Percentiles rank a stretch among this genome's conserved stretches.
Conservation (phyloP, 169 alveolate species). For the Miamiensis avidus region DNA sequence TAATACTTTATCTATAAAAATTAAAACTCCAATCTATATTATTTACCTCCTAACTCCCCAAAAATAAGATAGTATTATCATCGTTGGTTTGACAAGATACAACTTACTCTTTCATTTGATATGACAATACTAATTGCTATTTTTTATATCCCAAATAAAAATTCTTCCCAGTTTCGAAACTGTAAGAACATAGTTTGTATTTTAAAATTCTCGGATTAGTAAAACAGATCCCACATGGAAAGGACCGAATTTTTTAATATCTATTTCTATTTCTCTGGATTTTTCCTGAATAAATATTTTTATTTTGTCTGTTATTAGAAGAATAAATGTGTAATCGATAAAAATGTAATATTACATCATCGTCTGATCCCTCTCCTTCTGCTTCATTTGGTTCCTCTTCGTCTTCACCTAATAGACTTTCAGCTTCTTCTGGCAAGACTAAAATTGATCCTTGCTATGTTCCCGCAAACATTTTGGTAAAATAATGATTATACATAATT, state of each 20-base stretch:
- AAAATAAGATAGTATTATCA: slow-evolving; percentile 3
- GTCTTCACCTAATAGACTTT: slow-evolving; percentile 58
- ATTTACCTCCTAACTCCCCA: slow-evolving; percentile 28
- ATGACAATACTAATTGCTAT: slow-evolving; percentile 1
- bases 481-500: slow-evolving; percentile 50
- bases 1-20: no score
- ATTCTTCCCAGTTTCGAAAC: slow-evolving; percentile 47
- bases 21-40: no score
- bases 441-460: slow-evolving; percentile 53
- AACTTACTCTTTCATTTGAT: slow-evolving; percentile 14
- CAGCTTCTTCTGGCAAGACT: slow-evolving; percentile 64
- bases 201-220: slow-evolving; percentile 61
- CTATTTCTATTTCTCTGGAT: slow-evolving; percentile 56
- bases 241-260: slow-evolving; percentile 56
- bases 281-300: slow-evolving; percentile 49
- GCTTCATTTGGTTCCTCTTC: slow-evolving; percentile 38
- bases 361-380: slow-evolving; percentile 43
- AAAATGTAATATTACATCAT: slow-evolving; percentile 36
- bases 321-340: slow-evolving; percentile 19
- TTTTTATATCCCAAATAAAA: slow-evolving; percentile 34
- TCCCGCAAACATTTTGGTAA: slow-evolving; percentile 54
- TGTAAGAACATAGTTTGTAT: slow-evolving; percentile 48
- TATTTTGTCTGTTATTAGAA: slow-evolving; percentile 44
- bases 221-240: slow-evolving; percentile 45
- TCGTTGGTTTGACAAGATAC: slow-evolving; percentile 8